Evolutionary conservation across 2,329 filamentous ascomycete genomes (phyloP).

Genomic region (Dactylellina sp.): DNA sequence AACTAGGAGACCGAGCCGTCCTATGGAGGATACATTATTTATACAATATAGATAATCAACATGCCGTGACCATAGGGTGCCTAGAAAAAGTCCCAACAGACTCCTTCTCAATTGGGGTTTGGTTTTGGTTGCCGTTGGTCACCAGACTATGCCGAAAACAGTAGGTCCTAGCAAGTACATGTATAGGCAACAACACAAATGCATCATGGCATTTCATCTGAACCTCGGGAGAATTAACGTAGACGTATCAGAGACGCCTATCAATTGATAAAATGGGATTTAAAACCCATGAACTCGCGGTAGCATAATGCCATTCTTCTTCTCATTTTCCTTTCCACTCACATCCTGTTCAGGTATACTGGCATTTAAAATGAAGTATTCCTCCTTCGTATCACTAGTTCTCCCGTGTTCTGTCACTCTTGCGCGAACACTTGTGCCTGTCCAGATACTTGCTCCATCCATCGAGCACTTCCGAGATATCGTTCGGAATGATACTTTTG

Average conservation of each 20-base stretch:
- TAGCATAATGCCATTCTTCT: not conserved
- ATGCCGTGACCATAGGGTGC: no score
- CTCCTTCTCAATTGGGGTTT: no score
- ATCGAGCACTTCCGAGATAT: constrained; percentile 16
- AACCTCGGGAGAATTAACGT: not conserved
- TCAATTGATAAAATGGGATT: constrained; percentile 5
- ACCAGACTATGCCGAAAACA: no score
- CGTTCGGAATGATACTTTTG: constrained; percentile 27
- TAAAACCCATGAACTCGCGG: not conserved
- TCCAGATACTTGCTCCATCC: constrained; percentile 29
- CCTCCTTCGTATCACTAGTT: constrained; percentile 10
- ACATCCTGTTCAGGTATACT: not conserved
- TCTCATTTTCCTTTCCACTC: not conserved
- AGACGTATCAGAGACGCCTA: not conserved
- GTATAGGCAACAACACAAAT: constrained; percentile 3
- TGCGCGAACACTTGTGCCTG: constrained; percentile 16
- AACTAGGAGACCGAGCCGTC: no score
- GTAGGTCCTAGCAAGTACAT: no score
- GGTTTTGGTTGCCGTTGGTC: no score
- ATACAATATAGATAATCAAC: no score
- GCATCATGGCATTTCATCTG: not conserved
- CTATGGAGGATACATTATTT: no score
- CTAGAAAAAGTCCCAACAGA: no score
- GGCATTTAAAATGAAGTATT: constrained; percentile 15
- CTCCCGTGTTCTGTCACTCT: constrained; percentile 23